Evolutionary conservation across 164 flowering plant genomes (phyloP).

Genomic region (Amborella trichopoda): DNA sequence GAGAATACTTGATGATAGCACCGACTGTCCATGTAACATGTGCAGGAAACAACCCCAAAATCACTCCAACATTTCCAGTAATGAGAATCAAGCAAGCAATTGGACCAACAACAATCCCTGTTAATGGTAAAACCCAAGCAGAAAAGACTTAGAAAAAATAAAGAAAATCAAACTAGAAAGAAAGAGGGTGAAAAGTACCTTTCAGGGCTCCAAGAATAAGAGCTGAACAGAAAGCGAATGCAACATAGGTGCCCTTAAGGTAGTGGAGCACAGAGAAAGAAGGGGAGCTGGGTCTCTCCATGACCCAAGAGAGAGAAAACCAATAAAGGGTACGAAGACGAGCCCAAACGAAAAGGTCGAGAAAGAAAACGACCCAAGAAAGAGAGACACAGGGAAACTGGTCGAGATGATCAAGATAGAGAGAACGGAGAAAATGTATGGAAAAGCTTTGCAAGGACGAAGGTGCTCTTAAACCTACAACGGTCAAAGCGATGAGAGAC

Average conservation of each 20-base stretch:
- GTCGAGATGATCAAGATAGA: no score
- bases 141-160: neutral
- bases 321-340: no score
- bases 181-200: constrained; percentile 23
- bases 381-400: no score
- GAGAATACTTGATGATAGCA: constrained; percentile 51
- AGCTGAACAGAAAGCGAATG: constrained; percentile 60
- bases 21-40: constrained; percentile 79
- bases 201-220: constrained; percentile 67
- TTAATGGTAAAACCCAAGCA: constrained; percentile 7
- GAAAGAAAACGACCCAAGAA: no score
- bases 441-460: no score
- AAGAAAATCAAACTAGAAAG: constrained; percentile 2
- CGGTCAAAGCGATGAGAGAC: no score
- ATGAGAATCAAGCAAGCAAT: constrained; percentile 57
- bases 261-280: constrained; percentile 14
- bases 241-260: constrained; percentile 41
- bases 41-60: constrained; percentile 65
- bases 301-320: no score
- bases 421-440: no score
- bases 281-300: no score
- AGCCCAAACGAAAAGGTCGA: no score
- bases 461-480: no score
- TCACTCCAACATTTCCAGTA: constrained; percentile 58
- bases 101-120: constrained; percentile 79